Evolutionary conservation across 2,329 filamentous ascomycete genomes (phyloP), one percentile per base, ranked within the genome.

Genomic region (Paraconiothyrium sp.): DNA sequence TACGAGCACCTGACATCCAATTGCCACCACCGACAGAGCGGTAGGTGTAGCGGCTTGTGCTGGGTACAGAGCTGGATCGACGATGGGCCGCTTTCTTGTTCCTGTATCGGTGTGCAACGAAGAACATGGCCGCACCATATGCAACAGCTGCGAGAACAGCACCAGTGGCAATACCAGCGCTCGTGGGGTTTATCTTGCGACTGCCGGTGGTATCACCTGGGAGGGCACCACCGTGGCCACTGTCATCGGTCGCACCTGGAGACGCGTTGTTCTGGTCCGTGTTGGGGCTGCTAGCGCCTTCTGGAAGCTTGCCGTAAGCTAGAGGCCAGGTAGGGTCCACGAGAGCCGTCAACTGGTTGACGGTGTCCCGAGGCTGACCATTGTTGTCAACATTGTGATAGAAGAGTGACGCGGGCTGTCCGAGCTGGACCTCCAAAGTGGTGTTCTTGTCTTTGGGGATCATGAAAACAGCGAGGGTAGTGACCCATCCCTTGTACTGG

Each of bases 81-180:
- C 89, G 87, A 81, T 96, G 92, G 54, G 88, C 83, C 76, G 91
- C 87, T 80, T 89, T 90, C 85, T 91, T 93, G 82, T 91, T 90
- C 85, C 94, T 92, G 86, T 97, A 97, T 62, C 94, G 88, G 64
- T 93, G 90, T 54, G 94, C 94, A 68, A 97, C 88, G 73, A 95
- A 89, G 83, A 97, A 94, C 94, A 97, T 97, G 77, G 92, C 93
- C 13, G 91, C 92, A 74, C 93, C 94, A 70, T 97, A 97, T n/a
- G 93, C 89, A 54, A 90, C 91, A 46, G 92, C 92, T 73, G 93
- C 89, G 47, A 87, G 86, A 35, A 94, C 88, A 30, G 92, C 90
- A 71, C 92, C 92, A 24, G 92, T 85, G 59, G 90, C 92, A 72
- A 97, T 91, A 73, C 80, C 87, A 66, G 83, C 87, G 72, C 83